Conservation (phyloP, 2,329 filamentous ascomycete species). For the Penicillium sp. region DNA sequence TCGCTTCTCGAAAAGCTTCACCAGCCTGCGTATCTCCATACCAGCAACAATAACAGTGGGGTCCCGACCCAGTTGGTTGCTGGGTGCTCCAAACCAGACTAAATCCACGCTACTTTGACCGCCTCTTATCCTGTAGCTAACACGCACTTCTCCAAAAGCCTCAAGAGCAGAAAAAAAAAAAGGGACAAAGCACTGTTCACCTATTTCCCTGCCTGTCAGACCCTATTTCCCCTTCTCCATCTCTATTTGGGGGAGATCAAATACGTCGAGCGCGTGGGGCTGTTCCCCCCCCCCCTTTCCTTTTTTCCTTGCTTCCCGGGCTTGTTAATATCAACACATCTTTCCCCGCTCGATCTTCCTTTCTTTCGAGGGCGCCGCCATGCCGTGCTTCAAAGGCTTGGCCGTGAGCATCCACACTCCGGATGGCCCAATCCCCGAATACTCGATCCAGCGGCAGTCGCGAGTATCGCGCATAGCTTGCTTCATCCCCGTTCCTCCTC, state of each 20-base stretch:
- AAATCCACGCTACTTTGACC: conserved; percentile 32
- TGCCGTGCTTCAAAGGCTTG: conserved; percentile 99
- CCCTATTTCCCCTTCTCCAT: conserved; percentile 11
- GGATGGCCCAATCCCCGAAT: conserved; percentile 80
- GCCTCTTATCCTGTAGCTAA: conserved; percentile 30
- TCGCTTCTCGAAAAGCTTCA: conserved; percentile 18
- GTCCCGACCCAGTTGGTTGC: conserved; percentile 31
- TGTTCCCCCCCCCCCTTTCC: conserved; percentile 18
- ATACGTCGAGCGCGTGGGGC: conserved; percentile 22
- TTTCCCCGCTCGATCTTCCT: not conserved
- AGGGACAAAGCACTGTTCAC: conserved; percentile 15
- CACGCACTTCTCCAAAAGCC: conserved; percentile 15
- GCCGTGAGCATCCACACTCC: conserved; percentile 94
- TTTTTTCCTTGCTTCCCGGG: conserved; percentile 10
- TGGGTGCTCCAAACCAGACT: conserved; percentile 27
- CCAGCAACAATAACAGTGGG: conserved; percentile 33
- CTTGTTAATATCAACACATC: conserved; percentile 3
- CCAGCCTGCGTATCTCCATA: conserved; percentile 22
- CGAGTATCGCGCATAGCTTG: conserved; percentile 91
- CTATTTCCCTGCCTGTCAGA: conserved; percentile 14
- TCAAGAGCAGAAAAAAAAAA: conserved; percentile 22
- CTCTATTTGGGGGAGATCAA: conserved; percentile 11
- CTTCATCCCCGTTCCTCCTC: conserved; percentile 94
- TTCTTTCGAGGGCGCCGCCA: conserved; percentile 42
- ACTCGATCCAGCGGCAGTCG: conserved; percentile 93